Percentiles rank a stretch among this genome's conserved stretches.
These are phyloP conservation scores for Angomonas ambiguus DNA, from an alignment of 208 protist genomes.

Conservation along the genomic window DNA sequence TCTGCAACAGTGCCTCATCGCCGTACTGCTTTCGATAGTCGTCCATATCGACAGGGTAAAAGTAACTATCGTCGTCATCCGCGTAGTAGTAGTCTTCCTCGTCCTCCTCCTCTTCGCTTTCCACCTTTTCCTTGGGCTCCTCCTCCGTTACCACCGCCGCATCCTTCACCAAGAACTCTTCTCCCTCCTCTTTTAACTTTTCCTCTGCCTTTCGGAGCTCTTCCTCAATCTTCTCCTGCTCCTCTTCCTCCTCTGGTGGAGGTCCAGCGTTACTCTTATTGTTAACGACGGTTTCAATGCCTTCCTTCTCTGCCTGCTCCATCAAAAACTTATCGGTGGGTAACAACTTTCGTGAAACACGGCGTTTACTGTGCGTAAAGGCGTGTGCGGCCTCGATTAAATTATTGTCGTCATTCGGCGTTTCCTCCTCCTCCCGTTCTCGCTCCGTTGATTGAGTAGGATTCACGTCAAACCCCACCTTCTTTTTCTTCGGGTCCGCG, in stretches of 20 bases:
- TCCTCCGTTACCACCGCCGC: background rate
- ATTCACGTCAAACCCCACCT: background rate
- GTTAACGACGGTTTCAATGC: background rate
- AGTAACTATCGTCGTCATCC: constrained; percentile 37
- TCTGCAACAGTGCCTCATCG: constrained; percentile 21
- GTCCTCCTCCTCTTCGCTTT: background rate
- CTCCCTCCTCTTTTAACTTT: background rate
- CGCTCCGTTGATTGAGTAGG: background rate
- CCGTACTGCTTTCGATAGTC: constrained; percentile 25
- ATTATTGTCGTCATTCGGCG: background rate
- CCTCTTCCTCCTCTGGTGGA: background rate
- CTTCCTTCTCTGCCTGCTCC: background rate
- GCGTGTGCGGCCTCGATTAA: background rate
- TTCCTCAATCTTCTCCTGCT: background rate
- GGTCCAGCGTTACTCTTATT: background rate
- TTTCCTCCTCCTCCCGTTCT: background rate
- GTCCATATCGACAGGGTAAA: constrained; percentile 35
- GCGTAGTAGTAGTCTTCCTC: constrained; percentile 10
- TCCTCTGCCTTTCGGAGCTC: background rate
- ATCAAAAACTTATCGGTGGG: background rate
- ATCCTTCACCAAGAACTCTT: background rate
- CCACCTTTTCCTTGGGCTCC: background rate
- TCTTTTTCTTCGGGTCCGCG: background rate
- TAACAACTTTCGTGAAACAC: background rate
- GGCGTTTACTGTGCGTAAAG: background rate